A percentile compares a stretch with the other conserved stretches of the same genome.
Conservation (phyloP, 371 early-diverging fungal genomes). For the Phascolomyces articulosus region DNA sequence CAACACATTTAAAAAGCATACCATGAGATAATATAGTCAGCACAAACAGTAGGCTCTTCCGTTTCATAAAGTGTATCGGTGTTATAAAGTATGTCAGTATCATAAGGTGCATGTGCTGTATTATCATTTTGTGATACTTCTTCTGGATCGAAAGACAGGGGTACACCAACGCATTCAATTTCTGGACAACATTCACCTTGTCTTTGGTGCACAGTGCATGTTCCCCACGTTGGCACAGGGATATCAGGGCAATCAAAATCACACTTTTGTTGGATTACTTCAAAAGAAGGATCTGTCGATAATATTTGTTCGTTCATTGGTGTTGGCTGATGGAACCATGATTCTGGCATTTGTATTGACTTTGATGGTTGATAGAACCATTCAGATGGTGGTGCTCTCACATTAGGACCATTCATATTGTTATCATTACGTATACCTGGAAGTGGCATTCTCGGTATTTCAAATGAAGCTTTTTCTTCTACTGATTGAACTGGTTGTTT, state of each 20-base stretch:
- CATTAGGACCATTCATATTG: no score
- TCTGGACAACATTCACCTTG: constrained; percentile 11
- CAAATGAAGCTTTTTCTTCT: no score
- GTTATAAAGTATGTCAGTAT: not conserved
- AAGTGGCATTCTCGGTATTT: no score
- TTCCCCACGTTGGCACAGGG: constrained; percentile 12
- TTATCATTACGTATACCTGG: no score
- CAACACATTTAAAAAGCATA: constrained; percentile 6
- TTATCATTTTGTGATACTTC: not conserved
- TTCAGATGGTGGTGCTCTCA: no score
- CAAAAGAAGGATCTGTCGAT: not conserved
- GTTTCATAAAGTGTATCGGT: not conserved
- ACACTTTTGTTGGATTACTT: not conserved
- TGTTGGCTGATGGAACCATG: not conserved
- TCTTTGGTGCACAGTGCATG: constrained; percentile 3
- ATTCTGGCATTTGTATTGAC: no score
- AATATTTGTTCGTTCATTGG: not conserved
- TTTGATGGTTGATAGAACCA: no score
- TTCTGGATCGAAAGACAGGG: not conserved
- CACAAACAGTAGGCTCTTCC: constrained; percentile 7
- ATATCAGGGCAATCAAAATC: not conserved
- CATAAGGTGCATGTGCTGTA: not conserved
- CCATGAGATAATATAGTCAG: constrained; percentile 21
- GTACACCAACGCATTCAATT: constrained; percentile 11
- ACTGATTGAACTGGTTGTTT: not conserved